phyloP scores from a whole-genome alignment of 495 filamentous ascomycete genomes.

The Penicillium argentinense region DNA sequence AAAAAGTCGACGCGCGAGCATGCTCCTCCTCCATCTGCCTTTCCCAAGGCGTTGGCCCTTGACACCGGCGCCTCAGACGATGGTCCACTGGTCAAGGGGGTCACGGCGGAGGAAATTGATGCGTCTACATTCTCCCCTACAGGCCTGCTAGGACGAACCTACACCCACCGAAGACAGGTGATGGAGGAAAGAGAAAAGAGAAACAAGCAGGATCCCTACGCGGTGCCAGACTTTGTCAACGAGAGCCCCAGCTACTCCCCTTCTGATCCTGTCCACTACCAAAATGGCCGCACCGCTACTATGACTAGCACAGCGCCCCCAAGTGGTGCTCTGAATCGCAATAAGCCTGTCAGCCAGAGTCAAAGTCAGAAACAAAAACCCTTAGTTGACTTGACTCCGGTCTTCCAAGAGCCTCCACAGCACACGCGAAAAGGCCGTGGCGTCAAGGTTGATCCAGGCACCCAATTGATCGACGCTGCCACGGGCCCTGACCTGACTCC shows the following conservation, averaged over 20 bases:
- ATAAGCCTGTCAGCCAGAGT: slow-evolving; percentile 31
- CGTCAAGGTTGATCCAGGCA: slow-evolving; percentile 59
- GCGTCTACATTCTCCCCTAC: slow-evolving; percentile 52
- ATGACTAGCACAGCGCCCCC: slow-evolving; percentile 33
- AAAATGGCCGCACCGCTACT: slow-evolving; percentile 33
- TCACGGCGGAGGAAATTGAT: slow-evolving; percentile 26
- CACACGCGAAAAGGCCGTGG: slow-evolving; percentile 66
- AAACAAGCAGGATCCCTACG: slow-evolving; percentile 28
- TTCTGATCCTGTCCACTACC: background rate
- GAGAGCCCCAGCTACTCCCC: slow-evolving; percentile 11
- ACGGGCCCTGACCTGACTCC: slow-evolving; percentile 49
- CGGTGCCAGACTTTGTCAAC: slow-evolving; percentile 20
- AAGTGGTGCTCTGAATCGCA: slow-evolving; percentile 21
- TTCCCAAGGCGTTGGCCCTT: slow-evolving; percentile 34
- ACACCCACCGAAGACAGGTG: slow-evolving; percentile 59
- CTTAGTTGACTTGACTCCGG: slow-evolving; percentile 72
- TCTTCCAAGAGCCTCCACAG: slow-evolving; percentile 74
- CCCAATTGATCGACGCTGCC: slow-evolving; percentile 64
- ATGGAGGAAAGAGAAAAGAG: slow-evolving; percentile 47
- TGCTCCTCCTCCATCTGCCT: slow-evolving; percentile 45
- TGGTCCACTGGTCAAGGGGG: slow-evolving; percentile 13
- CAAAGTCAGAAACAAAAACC: slow-evolving; percentile 58
- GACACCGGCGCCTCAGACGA: slow-evolving; percentile 24
- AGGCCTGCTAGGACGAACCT: slow-evolving; percentile 62
- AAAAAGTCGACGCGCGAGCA: slow-evolving; percentile 41